Percentiles rank a stretch among this genome's conserved stretches.
phyloP scores from a whole-genome alignment of 495 filamentous ascomycete genomes.

The Tuber borchii region DNA sequence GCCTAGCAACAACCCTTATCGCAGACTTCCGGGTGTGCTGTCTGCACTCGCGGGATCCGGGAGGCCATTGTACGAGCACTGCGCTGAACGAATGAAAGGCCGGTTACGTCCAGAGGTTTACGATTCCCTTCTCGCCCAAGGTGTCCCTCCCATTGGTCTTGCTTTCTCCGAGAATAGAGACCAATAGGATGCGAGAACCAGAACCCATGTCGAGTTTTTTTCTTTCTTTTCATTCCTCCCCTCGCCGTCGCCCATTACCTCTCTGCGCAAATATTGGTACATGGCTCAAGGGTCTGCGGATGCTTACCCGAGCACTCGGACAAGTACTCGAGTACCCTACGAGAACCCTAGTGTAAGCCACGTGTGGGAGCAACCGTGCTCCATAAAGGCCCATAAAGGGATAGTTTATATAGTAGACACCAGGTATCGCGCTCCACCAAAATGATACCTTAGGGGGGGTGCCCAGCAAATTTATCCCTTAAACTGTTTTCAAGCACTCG shows the following conservation, averaged over 20 bases:
- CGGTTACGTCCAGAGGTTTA: background rate
- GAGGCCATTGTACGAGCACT: background rate
- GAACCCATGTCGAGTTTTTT: background rate
- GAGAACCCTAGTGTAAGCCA: background rate
- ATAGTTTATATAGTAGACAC: background rate
- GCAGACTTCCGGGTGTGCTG: background rate
- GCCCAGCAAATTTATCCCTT: background rate
- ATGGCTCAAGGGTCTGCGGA: background rate
- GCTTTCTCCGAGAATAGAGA: background rate
- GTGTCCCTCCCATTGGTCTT: background rate
- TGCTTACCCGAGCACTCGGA: background rate
- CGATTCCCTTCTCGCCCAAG: background rate
- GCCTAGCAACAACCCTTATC: background rate
- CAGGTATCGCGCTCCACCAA: background rate
- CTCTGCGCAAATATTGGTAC: background rate
- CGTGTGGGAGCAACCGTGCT: background rate
- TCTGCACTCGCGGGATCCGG: background rate
- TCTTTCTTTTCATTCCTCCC: background rate
- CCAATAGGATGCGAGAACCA: background rate
- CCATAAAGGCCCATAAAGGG: background rate
- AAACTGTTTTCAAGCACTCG: too few species aligned
- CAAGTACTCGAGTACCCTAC: background rate
- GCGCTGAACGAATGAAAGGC: background rate
- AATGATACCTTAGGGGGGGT: background rate
- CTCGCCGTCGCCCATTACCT: background rate